Percentiles rank a stretch among this genome's conserved stretches.
Evolutionary conservation across 768 basidiomycete species (phyloP).

Genomic region (Lentinus brumalis): DNA sequence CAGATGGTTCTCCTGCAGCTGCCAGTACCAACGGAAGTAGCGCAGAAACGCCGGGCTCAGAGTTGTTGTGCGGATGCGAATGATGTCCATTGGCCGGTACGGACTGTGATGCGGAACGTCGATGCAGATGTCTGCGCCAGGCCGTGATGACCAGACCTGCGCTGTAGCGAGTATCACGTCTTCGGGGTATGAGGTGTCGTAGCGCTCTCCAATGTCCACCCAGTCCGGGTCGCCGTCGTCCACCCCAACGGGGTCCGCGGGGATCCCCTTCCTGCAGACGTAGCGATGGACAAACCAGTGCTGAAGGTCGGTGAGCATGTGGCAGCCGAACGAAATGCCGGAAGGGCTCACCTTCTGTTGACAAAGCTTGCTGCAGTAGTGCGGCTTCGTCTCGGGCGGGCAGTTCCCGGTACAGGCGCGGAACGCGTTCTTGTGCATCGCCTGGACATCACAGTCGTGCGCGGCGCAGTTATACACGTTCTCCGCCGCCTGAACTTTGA

Average conservation of each 20-base stretch:
- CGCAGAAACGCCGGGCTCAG: neutral
- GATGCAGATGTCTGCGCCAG: neutral
- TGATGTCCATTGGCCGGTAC: neutral
- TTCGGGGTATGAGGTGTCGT: neutral
- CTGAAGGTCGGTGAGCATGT: neutral
- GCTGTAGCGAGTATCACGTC: too few species aligned
- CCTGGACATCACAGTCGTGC: neutral
- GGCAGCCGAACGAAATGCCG: neutral
- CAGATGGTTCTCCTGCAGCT: neutral
- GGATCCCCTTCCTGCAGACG: constrained; percentile 1
- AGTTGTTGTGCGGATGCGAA: neutral
- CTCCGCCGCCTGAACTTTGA: neutral
- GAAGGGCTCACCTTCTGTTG: neutral
- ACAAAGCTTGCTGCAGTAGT: neutral
- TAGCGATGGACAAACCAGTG: constrained; percentile 1
- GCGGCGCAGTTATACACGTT: neutral
- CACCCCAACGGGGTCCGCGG: neutral
- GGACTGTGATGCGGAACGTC: neutral
- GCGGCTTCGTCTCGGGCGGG: neutral
- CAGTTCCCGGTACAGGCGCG: neutral
- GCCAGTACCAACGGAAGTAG: neutral
- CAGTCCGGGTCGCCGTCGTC: neutral
- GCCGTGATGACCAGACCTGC: neutral
- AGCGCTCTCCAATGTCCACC: neutral
- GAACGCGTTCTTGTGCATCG: neutral